Evolutionary conservation across 1,284 basidiomycete species (phyloP).

Genomic region (Heterobasidion parviporum): DNA sequence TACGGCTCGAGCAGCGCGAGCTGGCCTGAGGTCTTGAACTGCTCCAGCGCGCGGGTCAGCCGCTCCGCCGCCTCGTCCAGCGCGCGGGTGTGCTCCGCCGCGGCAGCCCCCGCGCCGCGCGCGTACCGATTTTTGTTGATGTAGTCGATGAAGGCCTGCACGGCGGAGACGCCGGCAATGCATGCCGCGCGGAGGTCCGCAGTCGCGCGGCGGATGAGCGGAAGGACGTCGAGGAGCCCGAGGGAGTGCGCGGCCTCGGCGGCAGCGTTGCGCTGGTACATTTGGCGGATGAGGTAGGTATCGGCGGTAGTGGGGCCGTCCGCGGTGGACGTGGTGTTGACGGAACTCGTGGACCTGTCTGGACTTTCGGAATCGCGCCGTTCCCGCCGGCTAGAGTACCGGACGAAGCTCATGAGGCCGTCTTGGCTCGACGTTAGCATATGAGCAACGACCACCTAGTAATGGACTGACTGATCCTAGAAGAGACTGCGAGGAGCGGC

Average conservation of each 20-base stretch:
- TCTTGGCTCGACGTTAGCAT: constrained; percentile 7
- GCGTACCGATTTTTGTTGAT: constrained; percentile 43
- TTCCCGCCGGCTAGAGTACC: constrained; percentile 11
- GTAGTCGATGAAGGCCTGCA: constrained; percentile 27
- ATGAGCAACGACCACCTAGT: background rate
- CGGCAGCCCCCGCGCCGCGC: constrained; percentile 12
- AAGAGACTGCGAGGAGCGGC: constrained; percentile 33
- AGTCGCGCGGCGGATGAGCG: constrained; percentile 36
- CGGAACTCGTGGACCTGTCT: background rate
- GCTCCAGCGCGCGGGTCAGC: constrained; percentile 28
- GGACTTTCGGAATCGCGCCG: no score
- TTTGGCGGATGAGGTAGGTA: constrained; percentile 32
- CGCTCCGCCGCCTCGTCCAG: constrained; percentile 30
- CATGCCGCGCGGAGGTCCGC: constrained; percentile 31
- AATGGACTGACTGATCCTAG: constrained; percentile 30
- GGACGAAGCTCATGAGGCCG: constrained; percentile 24
- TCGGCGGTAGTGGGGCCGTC: constrained; percentile 15
- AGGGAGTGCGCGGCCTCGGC: constrained; percentile 30
- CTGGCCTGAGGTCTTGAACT: constrained; percentile 33
- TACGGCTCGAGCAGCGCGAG: constrained; percentile 42
- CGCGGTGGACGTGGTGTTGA: background rate
- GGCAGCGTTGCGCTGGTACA: constrained; percentile 21
- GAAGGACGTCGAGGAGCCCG: constrained; percentile 37
- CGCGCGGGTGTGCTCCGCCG: constrained; percentile 17
- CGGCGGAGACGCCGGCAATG: constrained; percentile 24